phyloP scores from a whole-genome alignment of 164 flowering plant species.

The Kingdonia uniflora region DNA sequence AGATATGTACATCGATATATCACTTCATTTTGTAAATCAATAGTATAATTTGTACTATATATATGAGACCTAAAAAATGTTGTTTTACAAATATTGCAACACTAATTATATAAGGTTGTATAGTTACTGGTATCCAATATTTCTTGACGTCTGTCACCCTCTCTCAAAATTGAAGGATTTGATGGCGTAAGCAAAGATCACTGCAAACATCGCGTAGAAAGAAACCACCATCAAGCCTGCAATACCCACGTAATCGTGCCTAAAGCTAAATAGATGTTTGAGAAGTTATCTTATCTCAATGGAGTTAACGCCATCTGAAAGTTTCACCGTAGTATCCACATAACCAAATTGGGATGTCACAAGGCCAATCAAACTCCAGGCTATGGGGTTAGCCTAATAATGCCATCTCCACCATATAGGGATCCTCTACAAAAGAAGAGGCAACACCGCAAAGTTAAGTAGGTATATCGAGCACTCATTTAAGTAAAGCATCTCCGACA shows the following conservation, averaged over 20 bases:
- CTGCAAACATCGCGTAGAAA: constrained; percentile 56
- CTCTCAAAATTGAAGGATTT: constrained; percentile 81
- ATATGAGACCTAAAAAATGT: too few relatives aligned
- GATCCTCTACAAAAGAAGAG: constrained; percentile 47
- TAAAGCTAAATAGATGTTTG: constrained; percentile 46
- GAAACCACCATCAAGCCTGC: constrained; percentile 54
- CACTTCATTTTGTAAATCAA: too few relatives aligned
- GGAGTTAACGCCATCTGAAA: constrained; percentile 42
- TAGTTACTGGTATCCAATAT: too few relatives aligned
- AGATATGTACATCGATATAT: too few relatives aligned
- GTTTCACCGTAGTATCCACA: constrained; percentile 30
- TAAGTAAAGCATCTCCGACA: too few relatives aligned
- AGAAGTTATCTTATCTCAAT: constrained; percentile 31
- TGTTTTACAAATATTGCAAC: too few relatives aligned
- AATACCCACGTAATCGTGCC: constrained; percentile 58
- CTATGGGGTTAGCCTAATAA: constrained; percentile 41
- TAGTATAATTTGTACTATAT: too few relatives aligned
- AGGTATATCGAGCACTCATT: too few relatives aligned
- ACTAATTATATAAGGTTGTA: too few relatives aligned
- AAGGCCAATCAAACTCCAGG: constrained; percentile 41
- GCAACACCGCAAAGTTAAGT: too few relatives aligned
- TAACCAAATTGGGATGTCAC: constrained; percentile 72
- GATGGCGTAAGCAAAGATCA: constrained; percentile 71
- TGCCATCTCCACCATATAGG: constrained; percentile 65
- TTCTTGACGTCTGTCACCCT: constrained; percentile 20